phyloP scores from a whole-genome alignment of 192 early-diverging fungal genomes.

The Radiomyces spectabilis region DNA sequence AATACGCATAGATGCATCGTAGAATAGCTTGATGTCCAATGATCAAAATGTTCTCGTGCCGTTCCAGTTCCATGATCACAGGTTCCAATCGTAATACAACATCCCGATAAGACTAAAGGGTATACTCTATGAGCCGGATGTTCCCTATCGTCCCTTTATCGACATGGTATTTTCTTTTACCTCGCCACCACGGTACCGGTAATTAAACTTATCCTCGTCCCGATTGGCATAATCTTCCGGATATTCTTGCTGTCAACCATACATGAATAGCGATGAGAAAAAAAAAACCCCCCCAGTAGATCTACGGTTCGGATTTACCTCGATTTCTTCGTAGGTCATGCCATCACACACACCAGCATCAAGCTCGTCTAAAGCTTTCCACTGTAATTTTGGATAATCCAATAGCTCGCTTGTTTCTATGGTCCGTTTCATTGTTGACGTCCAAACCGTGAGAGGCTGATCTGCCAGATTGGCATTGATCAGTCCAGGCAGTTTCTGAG shows the following conservation, averaged over 20 bases:
- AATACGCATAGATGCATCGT: conserved; percentile 97
- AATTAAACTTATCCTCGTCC: conserved; percentile 96
- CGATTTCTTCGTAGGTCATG: conserved; percentile 98
- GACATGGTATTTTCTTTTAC: conserved; percentile 7
- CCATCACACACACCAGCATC: conserved; percentile 97
- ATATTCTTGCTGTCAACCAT: conserved; percentile 50
- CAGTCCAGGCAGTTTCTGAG: conserved; percentile 72
- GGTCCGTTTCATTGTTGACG: conserved; percentile 90
- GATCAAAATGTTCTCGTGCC: conserved; percentile 94
- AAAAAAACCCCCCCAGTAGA: too few relatives aligned
- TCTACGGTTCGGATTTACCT: too few relatives aligned
- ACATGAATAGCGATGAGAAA: not conserved
- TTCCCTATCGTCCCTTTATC: too few relatives aligned
- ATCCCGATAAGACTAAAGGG: conserved; percentile 76
- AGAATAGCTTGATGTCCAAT: conserved; percentile 97
- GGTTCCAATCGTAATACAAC: conserved; percentile 95
- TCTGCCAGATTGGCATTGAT: conserved; percentile 72
- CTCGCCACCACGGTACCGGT: conserved; percentile 71
- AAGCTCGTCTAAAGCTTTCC: conserved; percentile 98
- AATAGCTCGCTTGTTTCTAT: conserved; percentile 80
- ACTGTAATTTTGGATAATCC: conserved; percentile 83
- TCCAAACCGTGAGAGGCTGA: conserved; percentile 87
- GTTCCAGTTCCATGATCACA: conserved; percentile 98
- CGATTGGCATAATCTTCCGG: conserved; percentile 92
- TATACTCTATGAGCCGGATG: not conserved